Evolutionary conservation across 2,329 filamentous ascomycete genomes (phyloP).

Genomic region (Zalaria obscura): DNA sequence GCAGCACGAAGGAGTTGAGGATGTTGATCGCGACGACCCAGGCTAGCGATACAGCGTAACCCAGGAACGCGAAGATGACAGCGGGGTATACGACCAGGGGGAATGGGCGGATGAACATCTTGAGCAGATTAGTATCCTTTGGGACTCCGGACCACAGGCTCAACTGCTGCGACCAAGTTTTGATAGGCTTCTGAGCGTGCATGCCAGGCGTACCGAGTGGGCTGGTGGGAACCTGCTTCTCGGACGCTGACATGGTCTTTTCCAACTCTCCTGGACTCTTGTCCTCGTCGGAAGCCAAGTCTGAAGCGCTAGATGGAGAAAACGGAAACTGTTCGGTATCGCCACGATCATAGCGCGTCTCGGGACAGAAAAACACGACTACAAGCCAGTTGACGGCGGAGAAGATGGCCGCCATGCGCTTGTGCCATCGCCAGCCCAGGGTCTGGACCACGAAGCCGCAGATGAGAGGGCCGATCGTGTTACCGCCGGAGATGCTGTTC

Average conservation of each 20-base stretch:
- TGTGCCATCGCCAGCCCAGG: slow-evolving; percentile 26
- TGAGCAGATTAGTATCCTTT: slow-evolving; percentile 16
- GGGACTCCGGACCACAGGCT: slow-evolving; percentile 19
- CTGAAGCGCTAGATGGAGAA: background rate
- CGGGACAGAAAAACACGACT: slow-evolving; percentile 22
- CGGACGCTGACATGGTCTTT: slow-evolving; percentile 5
- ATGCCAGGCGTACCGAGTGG: background rate
- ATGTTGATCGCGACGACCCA: slow-evolving; percentile 26
- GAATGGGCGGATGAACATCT: slow-evolving; percentile 22
- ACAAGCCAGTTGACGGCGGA: slow-evolving; percentile 19
- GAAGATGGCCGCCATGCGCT: slow-evolving; percentile 22
- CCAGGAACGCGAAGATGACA: slow-evolving; percentile 22
- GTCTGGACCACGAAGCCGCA: slow-evolving; percentile 26
- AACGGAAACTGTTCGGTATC: background rate
- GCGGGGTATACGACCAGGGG: slow-evolving; percentile 23
- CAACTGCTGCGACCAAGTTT: slow-evolving; percentile 20
- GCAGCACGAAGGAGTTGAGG: slow-evolving; percentile 23
- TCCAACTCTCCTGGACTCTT: slow-evolving; percentile 4
- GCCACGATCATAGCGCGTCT: slow-evolving; percentile 22
- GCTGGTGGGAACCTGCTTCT: slow-evolving; percentile 6
- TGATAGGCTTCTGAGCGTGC: slow-evolving; percentile 12
- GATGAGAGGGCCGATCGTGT: slow-evolving; percentile 24
- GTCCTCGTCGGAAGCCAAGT: background rate
- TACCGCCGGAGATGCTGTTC: slow-evolving; percentile 25
- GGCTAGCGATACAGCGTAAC: slow-evolving; percentile 22